Evolutionary conservation across 2,329 filamentous ascomycete species (phyloP).

Genomic region (Alternaria conjuncta): DNA sequence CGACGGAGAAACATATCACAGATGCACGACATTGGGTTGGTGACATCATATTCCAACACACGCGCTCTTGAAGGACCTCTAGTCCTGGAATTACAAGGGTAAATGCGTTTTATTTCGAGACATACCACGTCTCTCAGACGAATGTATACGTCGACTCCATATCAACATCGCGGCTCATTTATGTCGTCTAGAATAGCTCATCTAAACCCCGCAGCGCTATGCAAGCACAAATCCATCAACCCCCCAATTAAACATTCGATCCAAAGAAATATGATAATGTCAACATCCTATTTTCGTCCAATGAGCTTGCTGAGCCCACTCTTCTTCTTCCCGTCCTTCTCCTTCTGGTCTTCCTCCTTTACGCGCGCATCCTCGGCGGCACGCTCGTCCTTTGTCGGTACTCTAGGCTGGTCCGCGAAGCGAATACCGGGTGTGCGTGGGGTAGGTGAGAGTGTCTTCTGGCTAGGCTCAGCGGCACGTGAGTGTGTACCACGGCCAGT

Average conservation of each 20-base stretch:
- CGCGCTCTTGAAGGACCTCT: not conserved
- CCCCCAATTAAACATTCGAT: not conserved
- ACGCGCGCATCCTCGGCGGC: constrained; percentile 32
- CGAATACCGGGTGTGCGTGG: constrained; percentile 62
- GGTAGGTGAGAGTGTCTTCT: constrained; percentile 16
- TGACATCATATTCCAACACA: not conserved
- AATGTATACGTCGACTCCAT: not conserved
- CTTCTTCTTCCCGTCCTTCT: constrained; percentile 25
- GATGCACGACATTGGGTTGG: not conserved
- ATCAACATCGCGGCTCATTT: not conserved
- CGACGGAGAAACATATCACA: not conserved
- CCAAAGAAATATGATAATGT: not conserved
- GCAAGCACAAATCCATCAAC: constrained; percentile 1
- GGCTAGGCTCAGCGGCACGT: constrained; percentile 9
- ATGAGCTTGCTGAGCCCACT: constrained; percentile 29
- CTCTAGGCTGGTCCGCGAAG: constrained; percentile 61
- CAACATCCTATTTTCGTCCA: constrained; percentile 14
- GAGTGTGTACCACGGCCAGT: constrained; percentile 42
- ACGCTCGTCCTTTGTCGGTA: constrained; percentile 45
- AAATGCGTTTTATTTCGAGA: not conserved
- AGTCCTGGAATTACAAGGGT: not conserved
- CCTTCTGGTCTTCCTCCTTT: constrained; percentile 23
- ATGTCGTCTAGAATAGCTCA: not conserved
- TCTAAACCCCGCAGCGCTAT: not conserved
- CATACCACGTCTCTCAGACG: not conserved